Evolutionary conservation across 1,284 basidiomycete genomes (phyloP).

Genomic region (Apiotrichum gracile): DNA sequence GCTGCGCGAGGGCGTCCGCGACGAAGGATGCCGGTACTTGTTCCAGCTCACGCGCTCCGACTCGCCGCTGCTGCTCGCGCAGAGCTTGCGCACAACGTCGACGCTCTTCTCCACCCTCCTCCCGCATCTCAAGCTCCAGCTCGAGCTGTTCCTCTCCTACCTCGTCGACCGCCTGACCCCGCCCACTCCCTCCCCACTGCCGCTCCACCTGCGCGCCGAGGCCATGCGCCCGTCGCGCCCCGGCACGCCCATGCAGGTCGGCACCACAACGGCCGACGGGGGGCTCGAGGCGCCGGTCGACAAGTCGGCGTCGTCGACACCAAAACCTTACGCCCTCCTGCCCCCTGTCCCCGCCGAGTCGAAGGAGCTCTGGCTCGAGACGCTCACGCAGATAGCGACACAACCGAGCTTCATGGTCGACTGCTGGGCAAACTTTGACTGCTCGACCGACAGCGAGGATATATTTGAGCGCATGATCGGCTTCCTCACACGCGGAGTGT

Average conservation of each 20-base stretch:
- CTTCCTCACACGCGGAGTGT: conserved; percentile 84
- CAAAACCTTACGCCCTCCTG: conserved; percentile 42
- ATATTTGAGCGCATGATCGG: conserved; percentile 85
- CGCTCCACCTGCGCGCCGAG: conserved; percentile 27
- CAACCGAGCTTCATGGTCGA: conserved; percentile 80
- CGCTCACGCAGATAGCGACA: conserved; percentile 70
- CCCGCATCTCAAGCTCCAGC: conserved; percentile 85
- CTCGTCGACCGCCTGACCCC: conserved; percentile 81
- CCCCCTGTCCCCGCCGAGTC: conserved; percentile 74
- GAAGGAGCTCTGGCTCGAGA: conserved; percentile 84
- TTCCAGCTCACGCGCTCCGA: conserved; percentile 90
- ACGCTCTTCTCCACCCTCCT: conserved; percentile 86
- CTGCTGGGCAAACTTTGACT: conserved; percentile 94
- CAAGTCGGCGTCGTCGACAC: conserved; percentile 20
- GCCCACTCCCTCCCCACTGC: conserved; percentile 45
- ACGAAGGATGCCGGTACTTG: conserved; percentile 90
- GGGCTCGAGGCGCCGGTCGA: conserved; percentile 7
- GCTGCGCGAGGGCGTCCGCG: conserved; percentile 50
- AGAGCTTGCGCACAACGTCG: conserved; percentile 75
- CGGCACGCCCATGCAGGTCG: conserved; percentile 50
- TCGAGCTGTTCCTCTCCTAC: conserved; percentile 91
- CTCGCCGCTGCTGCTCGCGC: conserved; percentile 69
- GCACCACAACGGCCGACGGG: conserved; percentile 11
- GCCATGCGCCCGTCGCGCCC: conserved; percentile 47
- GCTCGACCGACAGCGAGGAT: conserved; percentile 93